phyloP scores from a whole-genome alignment of 2,329 filamentous ascomycete species.

The Colletotrichum sp. region DNA sequence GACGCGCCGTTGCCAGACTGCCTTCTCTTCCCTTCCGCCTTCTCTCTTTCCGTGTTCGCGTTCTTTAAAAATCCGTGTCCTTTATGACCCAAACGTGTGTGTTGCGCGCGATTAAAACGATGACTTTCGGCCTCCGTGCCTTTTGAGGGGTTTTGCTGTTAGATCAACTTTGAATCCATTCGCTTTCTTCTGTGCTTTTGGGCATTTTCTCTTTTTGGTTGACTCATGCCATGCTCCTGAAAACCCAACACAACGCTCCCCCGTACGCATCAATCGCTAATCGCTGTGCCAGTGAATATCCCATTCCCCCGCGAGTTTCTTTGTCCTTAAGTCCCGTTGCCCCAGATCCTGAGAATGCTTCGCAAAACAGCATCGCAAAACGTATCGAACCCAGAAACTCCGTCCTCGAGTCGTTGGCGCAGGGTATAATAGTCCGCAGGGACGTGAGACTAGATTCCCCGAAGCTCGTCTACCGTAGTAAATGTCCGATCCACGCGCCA shows the following conservation, averaged over 20 bases:
- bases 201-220: slow-evolving; percentile 6
- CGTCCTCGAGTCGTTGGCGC: slow-evolving; percentile 6
- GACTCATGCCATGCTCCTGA: slow-evolving; percentile 16
- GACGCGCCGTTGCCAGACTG: background rate
- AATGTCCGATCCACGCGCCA: slow-evolving; percentile 20
- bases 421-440: slow-evolving; percentile 12
- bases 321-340: background rate
- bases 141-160: background rate
- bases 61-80: background rate
- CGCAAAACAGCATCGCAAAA: slow-evolving; percentile 12
- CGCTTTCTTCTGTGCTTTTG: slow-evolving; percentile 19
- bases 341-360: slow-evolving; percentile 9
- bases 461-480: slow-evolving; percentile 15
- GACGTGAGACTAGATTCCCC: slow-evolving; percentile 6
- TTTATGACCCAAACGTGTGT: slow-evolving; percentile 4
- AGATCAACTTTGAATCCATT: slow-evolving; percentile 5
- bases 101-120: background rate
- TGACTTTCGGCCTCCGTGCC: background rate
- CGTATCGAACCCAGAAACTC: slow-evolving; percentile 17
- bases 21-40: background rate
- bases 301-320: background rate
- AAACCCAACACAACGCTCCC: slow-evolving; percentile 12
- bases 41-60: background rate
- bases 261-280: background rate
- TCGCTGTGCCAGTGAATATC: slow-evolving; percentile 15